Percentiles rank a stretch among this genome's conserved stretches.
These are phyloP conservation scores for Colletotrichum destructivum DNA, from an alignment of 2,329 filamentous ascomycete species.

Conservation along the genomic window DNA sequence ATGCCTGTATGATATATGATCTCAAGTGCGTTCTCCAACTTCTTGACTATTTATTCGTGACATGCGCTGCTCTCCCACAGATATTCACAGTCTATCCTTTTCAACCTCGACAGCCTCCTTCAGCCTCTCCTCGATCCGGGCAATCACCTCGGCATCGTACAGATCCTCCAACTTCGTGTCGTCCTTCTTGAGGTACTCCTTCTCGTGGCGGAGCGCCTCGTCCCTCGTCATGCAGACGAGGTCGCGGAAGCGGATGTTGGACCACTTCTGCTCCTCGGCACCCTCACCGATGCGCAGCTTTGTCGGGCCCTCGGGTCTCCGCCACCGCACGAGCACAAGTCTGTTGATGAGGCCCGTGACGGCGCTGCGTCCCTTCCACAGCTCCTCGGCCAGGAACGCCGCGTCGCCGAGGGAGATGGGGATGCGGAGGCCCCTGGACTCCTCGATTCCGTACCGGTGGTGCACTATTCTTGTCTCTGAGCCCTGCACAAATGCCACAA, in stretches of 20 bases:
- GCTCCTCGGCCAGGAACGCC: constrained; percentile 90
- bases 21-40: neutral
- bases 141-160: constrained; percentile 79
- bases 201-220: constrained; percentile 85
- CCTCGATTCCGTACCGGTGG: constrained; percentile 35
- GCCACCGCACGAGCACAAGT: constrained; percentile 86
- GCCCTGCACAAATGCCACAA: constrained; percentile 82
- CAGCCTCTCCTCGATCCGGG: constrained; percentile 76
- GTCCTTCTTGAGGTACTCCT: constrained; percentile 80
- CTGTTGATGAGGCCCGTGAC: constrained; percentile 87
- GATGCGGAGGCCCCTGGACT: constrained; percentile 80
- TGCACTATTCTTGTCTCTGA: constrained; percentile 78
- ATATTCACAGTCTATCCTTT: constrained; percentile 57
- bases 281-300: constrained; percentile 73
- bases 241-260: constrained; percentile 77
- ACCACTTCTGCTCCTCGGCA: constrained; percentile 82
- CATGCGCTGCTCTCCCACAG: neutral
- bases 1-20: neutral
- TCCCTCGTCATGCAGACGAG: constrained; percentile 95
- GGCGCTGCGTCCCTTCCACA: constrained; percentile 86
- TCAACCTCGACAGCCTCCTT: constrained; percentile 77
- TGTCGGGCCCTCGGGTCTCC: constrained; percentile 73
- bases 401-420: constrained; percentile 86
- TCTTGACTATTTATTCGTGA: neutral
- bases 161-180: constrained; percentile 78